Conservation (phyloP, 1,139 yeast genomes). For the Hyphopichia khmerensis region DNA sequence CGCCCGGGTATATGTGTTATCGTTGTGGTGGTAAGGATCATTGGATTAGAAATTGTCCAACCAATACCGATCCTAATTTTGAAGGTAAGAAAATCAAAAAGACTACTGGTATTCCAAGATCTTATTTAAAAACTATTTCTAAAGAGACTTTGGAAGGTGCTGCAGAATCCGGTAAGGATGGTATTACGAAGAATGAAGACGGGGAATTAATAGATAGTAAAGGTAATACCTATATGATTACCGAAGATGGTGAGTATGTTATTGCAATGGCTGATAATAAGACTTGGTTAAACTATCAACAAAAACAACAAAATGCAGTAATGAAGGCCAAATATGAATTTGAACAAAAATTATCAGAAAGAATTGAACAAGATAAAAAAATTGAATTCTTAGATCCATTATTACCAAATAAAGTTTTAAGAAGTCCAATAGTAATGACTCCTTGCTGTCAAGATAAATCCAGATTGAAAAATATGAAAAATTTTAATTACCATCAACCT, state of each 20-base stretch:
- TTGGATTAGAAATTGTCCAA: slow-evolving; percentile 95
- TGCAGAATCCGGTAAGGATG: slow-evolving; percentile 51
- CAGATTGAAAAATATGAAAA: slow-evolving; percentile 53
- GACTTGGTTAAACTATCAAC: slow-evolving; percentile 88
- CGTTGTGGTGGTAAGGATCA: slow-evolving; percentile 97
- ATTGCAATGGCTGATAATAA: slow-evolving; percentile 91
- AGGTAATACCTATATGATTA: slow-evolving; percentile 76
- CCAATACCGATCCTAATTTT: slow-evolving; percentile 87
- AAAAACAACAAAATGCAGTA: slow-evolving; percentile 55
- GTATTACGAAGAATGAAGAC: slow-evolving; percentile 40
- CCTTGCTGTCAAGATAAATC: slow-evolving; percentile 70
- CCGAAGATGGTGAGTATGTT: slow-evolving; percentile 94
- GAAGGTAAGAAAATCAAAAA: slow-evolving; percentile 89
- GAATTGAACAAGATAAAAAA: slow-evolving; percentile 43
- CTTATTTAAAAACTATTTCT: slow-evolving; percentile 77
- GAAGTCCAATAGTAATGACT: slow-evolving; percentile 72
- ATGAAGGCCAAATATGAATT: slow-evolving; percentile 48
- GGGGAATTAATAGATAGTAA: slow-evolving; percentile 57
- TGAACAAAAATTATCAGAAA: slow-evolving; percentile 33
- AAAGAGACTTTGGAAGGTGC: slow-evolving; percentile 52
- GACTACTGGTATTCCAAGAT: slow-evolving; percentile 96
- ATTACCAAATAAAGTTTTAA: slow-evolving; percentile 61
- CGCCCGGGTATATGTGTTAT: slow-evolving; percentile 94
- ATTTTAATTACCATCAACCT: slow-evolving; percentile 38
- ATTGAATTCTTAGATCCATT: slow-evolving; percentile 55